phyloP scores from a whole-genome alignment of 169 alveolate species.

The Plasmodium knowlesi region DNA sequence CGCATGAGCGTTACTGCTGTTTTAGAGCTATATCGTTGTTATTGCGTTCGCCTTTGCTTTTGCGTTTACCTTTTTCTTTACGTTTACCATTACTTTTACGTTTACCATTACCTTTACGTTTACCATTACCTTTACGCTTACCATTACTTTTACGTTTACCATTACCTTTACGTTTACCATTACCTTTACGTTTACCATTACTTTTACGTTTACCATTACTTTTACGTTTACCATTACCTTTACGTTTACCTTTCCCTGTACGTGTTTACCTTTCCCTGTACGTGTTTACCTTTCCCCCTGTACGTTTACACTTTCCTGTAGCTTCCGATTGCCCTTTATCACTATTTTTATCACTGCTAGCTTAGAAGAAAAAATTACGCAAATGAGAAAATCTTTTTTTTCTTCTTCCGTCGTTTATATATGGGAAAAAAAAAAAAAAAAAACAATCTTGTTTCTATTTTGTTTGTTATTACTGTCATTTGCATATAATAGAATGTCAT shows the following conservation, averaged over 20 bases:
- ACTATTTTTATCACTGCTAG: not conserved
- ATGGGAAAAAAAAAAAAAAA: not conserved
- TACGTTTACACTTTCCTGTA: not conserved
- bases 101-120: not conserved
- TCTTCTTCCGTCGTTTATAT: not conserved
- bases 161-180: not conserved
- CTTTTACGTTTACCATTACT: not conserved
- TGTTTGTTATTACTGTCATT: not conserved
- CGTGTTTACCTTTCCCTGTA: no score
- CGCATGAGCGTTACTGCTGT: not conserved
- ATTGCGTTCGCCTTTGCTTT: not conserved
- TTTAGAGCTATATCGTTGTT: not conserved
- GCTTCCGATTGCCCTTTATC: not conserved
- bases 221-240: not conserved
- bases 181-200: not conserved
- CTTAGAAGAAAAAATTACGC: not conserved
- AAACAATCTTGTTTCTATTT: not conserved
- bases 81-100: not conserved
- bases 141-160: no score
- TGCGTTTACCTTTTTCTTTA: not conserved
- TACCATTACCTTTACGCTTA: no score
- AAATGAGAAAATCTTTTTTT: not conserved
- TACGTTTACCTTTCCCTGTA: not conserved
- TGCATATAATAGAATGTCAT: not conserved
- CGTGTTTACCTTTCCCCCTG: no score